Conservation (phyloP, 306 rosid genomes). For the Oxytropis ochrocephala region DNA sequence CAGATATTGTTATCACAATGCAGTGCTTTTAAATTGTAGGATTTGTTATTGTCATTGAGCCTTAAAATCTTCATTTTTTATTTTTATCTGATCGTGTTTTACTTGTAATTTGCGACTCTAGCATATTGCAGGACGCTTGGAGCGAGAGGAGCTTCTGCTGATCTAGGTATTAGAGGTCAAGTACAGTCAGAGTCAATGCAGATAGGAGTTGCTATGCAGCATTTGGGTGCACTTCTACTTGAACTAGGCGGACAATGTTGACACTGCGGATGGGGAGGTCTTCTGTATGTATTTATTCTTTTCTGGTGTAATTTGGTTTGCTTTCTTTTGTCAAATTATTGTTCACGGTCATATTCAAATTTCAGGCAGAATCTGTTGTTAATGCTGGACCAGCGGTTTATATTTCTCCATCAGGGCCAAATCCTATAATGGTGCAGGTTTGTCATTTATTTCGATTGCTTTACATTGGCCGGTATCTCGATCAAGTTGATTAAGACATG, state of each 20-base stretch:
- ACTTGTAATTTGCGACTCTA: conserved; percentile 49
- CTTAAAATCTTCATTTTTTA: conserved; percentile 1
- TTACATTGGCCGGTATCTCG: neutral
- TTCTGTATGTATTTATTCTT: conserved; percentile 53
- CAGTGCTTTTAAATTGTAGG: neutral
- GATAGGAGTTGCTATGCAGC: conserved; percentile 79
- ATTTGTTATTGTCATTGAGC: neutral
- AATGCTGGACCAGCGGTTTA: conserved; percentile 98
- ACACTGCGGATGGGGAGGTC: conserved; percentile 87
- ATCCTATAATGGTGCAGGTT: conserved; percentile 99
- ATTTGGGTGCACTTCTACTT: conserved; percentile 82
- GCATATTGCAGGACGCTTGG: conserved; percentile 91
- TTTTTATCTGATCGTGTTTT: conserved; percentile 28
- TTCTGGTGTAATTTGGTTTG: conserved; percentile 14
- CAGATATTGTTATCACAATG: neutral
- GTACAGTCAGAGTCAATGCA: conserved; percentile 74
- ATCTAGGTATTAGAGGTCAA: conserved; percentile 52
- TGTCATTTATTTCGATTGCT: conserved; percentile 21
- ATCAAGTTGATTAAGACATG: conserved; percentile 11
- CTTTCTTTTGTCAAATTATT: conserved; percentile 14
- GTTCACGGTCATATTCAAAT: conserved; percentile 5
- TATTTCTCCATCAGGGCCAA: conserved; percentile 91
- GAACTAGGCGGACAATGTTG: conserved; percentile 95
- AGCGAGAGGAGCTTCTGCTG: conserved; percentile 63
- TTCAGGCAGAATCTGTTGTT: conserved; percentile 76